Conservation (phyloP, 495 filamentous ascomycete species). For the Darksidea phi region DNA sequence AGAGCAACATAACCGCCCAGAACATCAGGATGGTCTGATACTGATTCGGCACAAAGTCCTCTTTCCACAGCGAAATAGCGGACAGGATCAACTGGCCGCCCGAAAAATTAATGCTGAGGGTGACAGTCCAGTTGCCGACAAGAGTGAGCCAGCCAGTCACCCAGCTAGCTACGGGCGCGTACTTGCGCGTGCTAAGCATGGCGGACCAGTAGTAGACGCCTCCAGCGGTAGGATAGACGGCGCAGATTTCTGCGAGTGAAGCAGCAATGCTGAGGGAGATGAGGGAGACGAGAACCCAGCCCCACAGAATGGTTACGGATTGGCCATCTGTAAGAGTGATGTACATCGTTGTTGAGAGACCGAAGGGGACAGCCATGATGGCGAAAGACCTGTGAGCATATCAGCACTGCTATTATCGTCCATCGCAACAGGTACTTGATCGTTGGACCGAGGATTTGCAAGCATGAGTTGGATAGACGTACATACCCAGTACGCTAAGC, state of each 20-base stretch:
- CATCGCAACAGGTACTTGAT: not conserved
- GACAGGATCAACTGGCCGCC: constrained; percentile 62
- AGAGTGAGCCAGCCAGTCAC: constrained; percentile 52
- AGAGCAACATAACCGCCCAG: constrained; percentile 61
- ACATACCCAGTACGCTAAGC: constrained; percentile 40
- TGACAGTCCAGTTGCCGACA: constrained; percentile 56
- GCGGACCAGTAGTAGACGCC: constrained; percentile 55
- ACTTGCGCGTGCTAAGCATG: constrained; percentile 51
- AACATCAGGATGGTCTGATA: constrained; percentile 67
- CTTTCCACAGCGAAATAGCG: constrained; percentile 61
- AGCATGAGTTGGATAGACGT: constrained; percentile 6
- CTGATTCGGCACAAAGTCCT: constrained; percentile 59
- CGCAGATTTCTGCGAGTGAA: constrained; percentile 57
- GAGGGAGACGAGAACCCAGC: constrained; percentile 52
- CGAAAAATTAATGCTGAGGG: constrained; percentile 51
- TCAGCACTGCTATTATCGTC: not conserved
- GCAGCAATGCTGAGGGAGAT: constrained; percentile 55
- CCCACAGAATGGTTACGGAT: constrained; percentile 66
- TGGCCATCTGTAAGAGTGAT: constrained; percentile 66
- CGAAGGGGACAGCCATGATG: constrained; percentile 64
- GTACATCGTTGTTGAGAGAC: constrained; percentile 67
- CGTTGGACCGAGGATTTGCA: not conserved
- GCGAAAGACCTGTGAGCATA: constrained; percentile 50
- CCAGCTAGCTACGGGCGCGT: constrained; percentile 50
- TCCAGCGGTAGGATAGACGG: constrained; percentile 57